Evolutionary conservation across 371 early-diverging fungal species (phyloP).

Genomic region (Lichtheimia ramosa): DNA sequence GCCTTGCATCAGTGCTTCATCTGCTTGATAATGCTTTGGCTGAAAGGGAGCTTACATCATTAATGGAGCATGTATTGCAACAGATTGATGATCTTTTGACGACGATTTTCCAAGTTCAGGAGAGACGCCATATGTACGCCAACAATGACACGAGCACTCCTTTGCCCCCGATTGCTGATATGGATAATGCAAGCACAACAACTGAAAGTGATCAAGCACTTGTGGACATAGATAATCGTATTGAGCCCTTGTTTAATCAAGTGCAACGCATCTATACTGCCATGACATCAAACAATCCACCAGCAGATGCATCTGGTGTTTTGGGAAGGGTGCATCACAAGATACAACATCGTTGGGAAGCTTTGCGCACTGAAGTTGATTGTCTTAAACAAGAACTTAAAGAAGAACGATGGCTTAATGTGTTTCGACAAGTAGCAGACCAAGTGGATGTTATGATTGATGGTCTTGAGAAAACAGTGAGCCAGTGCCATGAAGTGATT

Average conservation of each 20-base stretch:
- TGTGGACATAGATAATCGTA: conserved; percentile 44
- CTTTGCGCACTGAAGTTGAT: conserved; percentile 35
- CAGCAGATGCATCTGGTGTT: conserved; percentile 28
- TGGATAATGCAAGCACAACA: neutral
- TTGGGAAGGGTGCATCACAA: conserved; percentile 35
- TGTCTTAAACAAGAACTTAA: conserved; percentile 60
- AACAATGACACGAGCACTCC: conserved; percentile 17
- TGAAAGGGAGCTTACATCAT: conserved; percentile 13
- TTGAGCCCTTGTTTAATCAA: conserved; percentile 46
- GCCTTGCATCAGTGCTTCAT: conserved; percentile 34
- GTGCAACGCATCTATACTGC: conserved; percentile 54
- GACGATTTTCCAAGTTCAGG: conserved; percentile 44
- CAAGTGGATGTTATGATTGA: conserved; percentile 65
- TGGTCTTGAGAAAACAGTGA: conserved; percentile 50
- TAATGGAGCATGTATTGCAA: conserved; percentile 27
- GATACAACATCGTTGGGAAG: conserved; percentile 47
- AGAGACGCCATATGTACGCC: conserved; percentile 25
- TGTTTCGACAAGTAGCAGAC: conserved; percentile 59
- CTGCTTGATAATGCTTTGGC: conserved; percentile 17
- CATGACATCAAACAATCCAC: conserved; percentile 35
- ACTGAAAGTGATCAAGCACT: conserved; percentile 20
- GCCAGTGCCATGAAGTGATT: conserved; percentile 51
- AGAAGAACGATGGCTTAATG: conserved; percentile 60
- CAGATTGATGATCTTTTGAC: conserved; percentile 39
- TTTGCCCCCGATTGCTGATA: neutral